These are phyloP conservation scores for Heterobasidion parviporum DNA, from an alignment of 1,284 basidiomycete genomes.

Conservation along the genomic window DNA sequence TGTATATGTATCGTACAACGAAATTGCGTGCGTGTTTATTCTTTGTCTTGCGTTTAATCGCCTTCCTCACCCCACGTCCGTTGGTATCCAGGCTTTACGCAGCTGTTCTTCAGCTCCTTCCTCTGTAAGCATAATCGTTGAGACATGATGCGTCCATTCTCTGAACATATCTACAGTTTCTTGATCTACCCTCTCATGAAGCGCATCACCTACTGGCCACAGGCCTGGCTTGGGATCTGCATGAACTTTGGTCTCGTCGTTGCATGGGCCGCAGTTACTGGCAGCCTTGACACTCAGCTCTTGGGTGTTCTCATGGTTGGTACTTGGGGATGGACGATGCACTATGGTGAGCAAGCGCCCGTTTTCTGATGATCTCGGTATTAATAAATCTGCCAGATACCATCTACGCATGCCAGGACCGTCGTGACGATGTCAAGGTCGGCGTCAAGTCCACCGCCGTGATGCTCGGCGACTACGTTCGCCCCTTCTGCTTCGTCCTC, in stretches of 20 bases:
- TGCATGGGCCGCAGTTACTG: conserved; percentile 36
- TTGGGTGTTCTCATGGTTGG: conserved; percentile 28
- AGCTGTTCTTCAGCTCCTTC: conserved; percentile 35
- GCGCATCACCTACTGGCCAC: conserved; percentile 69
- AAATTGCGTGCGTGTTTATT: conserved; percentile 18
- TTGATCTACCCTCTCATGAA: conserved; percentile 44
- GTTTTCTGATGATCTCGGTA: background rate
- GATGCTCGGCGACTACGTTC: conserved; percentile 46
- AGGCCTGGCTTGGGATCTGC: conserved; percentile 60
- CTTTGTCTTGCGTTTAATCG: background rate
- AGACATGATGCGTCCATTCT: background rate
- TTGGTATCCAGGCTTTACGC: conserved; percentile 12
- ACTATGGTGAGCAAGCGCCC: conserved; percentile 38
- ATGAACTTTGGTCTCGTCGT: conserved; percentile 46
- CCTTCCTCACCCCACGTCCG: background rate
- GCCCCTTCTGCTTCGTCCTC: conserved; percentile 43
- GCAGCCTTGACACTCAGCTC: conserved; percentile 26
- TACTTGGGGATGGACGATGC: conserved; percentile 58
- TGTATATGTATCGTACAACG: conserved; percentile 27
- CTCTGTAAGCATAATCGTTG: conserved; percentile 27
- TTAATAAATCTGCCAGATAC: conserved; percentile 27
- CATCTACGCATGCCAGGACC: conserved; percentile 53
- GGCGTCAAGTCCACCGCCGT: conserved; percentile 49
- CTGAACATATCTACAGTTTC: conserved; percentile 4
- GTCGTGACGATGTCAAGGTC: conserved; percentile 40